Base-by-base conservation (phyloP, 768 basidiomycete genomes). In the Rhodotorula diobovata region DNA sequence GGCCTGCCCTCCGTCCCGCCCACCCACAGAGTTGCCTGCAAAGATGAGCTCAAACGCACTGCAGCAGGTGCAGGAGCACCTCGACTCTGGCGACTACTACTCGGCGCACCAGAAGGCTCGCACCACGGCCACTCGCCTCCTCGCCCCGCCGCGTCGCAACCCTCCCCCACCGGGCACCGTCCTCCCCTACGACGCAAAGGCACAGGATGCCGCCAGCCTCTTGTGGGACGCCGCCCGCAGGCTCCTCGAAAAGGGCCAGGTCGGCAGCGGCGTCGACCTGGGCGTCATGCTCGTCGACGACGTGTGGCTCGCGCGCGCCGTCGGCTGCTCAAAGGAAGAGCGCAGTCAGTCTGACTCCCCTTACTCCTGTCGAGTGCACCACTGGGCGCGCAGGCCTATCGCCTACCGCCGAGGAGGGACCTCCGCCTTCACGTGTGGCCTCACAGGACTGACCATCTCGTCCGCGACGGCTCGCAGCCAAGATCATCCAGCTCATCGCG, bases 61-160 rank as follows among this genome's bases (percentile, higher is more conserved):
- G 39, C 57, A 69, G 43, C 67, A 68, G 51, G 54, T 90, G 74
- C 82, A 89, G 68, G 91, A 87, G 20, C 85, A 88, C 60, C 88
- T 93, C 61, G 80, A 85, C 11, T 83, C 84, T 18, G 86, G 88
- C 18, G 91, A 93, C 46, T 81, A 85, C 23, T 96, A 96, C 80
- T 91, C 93, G 71, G 94, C 94, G 0, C 95, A 97, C 77, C 94
- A 97, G 81, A 97, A 97, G 81, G 92, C 93, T 18, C 87, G 95
- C 37, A 97, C 94, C 28, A 96, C 95, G 74, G 92, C 92, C 10
- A 88, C 93, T 8, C 85, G 94, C 76, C 76, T 82, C n/a, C 76
- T 79, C 60, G 73, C 72, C 54, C 60, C 67, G 34, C 59, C 69
- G 20, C 66, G 66, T 37, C 61, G 67, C 5, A 64, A 58, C 14